Base-by-base conservation (phyloP, 140 eudicot species). In the Ambrosia hybrid region DNA sequence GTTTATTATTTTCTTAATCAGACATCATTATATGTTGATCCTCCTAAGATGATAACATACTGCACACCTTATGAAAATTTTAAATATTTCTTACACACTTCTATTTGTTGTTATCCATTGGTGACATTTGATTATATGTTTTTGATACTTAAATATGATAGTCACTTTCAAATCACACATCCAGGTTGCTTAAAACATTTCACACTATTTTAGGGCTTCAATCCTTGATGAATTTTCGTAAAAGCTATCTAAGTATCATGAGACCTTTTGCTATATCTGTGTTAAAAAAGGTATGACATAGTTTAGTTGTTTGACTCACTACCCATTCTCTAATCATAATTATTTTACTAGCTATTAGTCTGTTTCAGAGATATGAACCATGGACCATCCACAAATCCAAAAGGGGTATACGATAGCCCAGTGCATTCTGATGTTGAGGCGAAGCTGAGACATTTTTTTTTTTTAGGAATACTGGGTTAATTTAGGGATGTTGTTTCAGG, bases 201-300 rank as follows among this genome's bases (percentile, higher is more conserved):
- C 33, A 57, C 80, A 76, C 70, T 49, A 13, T 37, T 82, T 77
- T 84, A 94, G 99, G 99, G 65, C 97, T 94, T 80, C 90, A 97
- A 73, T 82, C 99, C 72, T 84, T 89, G 15, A 82, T 94, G 96
- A 74, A 91, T 84, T 88, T 85, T 57, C 90, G 97, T 39, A 78
- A 90, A 62, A 84, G 67, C 65, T 94, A 94, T 79, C 70, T 91
- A 70, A 95, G 80, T 58, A 84, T 94, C 74, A 94, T 94, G 99
- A 81, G 97, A 78, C 99, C 99, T 8, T 94, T 94, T 75, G 97
- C 99, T 21, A 97, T 88, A 84, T 88, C 96, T 80, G 97, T 88
- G 77, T 73, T 94, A 51, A 88, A 85, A 85, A 68, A 21, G 90
- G 99, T 94, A 77, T 70, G 74, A 57, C 51, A 71, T 26, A 55